Evolutionary conservation across 2,329 filamentous ascomycete species (phyloP), one percentile per base, ranked within the genome.

Genomic region (Nemania diffusa): DNA sequence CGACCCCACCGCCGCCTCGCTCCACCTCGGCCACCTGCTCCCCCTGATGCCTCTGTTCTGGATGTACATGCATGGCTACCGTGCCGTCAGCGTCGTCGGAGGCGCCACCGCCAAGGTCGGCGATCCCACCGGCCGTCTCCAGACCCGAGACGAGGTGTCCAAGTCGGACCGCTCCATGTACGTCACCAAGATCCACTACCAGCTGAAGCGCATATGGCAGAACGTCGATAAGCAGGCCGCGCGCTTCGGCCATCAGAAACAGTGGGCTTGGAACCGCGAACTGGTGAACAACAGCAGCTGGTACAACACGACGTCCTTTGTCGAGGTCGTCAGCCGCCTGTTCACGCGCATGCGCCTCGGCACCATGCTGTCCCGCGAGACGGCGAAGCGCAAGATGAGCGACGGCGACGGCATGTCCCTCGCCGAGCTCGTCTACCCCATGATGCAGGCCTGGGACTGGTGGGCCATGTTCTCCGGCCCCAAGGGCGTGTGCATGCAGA

Each of bases 381-480:
- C 92, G 37, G 94, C 97, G 62, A 96, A 93, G 80, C 90, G 89
- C 64, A 93, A 94, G 76, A 86, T 98, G 84, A 86, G 87, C n/a
- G 90, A 90, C 60, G 93, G 93, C 42, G 92, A 96, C 70, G 97
- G 96, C 73, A 95, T 99, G 91, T 97, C 94, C 0, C 92, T 97
- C 74, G 91, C 93, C 40, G 96, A 99, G 78, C 97, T 99, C 79
- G 87, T 90, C 48, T 99, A 99, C 76, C 96, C 97, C 0, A 81
- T 99, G 17, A 88, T 98, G 74, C 96, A 99, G 78, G 94, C 91
- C 24, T 98, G 94, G 91, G 96, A 99, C 78, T 99, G 94, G 88
- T 98, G 93, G 92, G 86, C 92, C 73, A 86, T 98, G 81, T 97
- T 92, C 80, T 78, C 74, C 68, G 85, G 87, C 53, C 84, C 85